Percentiles rank a stretch among this genome's conserved stretches.
phyloP scores from a whole-genome alignment of 768 basidiomycete species.

The Suillus subaureus region DNA sequence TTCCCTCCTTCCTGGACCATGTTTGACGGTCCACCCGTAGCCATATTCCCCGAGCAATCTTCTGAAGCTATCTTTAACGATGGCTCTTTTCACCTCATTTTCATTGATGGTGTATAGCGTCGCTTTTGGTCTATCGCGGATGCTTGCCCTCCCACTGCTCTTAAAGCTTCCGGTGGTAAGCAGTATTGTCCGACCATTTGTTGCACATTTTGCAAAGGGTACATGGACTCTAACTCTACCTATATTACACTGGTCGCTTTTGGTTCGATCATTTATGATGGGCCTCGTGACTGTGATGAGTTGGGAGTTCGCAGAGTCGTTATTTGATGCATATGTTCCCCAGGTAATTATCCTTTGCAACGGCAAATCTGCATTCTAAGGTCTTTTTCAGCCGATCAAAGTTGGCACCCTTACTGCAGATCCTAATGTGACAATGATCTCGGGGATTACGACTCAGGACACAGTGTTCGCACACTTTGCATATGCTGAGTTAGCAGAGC shows the following conservation, averaged over 20 bases:
- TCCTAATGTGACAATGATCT: conserved; percentile 57
- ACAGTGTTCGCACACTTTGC: conserved; percentile 62
- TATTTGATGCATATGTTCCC: conserved; percentile 62
- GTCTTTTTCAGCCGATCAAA: conserved; percentile 44
- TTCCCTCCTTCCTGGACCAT: neutral
- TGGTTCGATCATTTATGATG: conserved; percentile 52
- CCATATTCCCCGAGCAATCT: conserved; percentile 25
- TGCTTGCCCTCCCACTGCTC: conserved; percentile 51
- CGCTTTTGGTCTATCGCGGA: conserved; percentile 48
- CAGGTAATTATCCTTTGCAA: conserved; percentile 43
- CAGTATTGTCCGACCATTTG: conserved; percentile 55
- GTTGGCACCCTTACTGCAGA: conserved; percentile 50
- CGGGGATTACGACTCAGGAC: conserved; percentile 61
- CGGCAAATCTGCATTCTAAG: conserved; percentile 8
- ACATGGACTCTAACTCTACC: conserved; percentile 57
- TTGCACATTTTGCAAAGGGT: conserved; percentile 62
- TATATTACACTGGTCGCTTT: conserved; percentile 44
- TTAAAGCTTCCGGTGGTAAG: conserved; percentile 57
- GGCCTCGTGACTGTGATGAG: conserved; percentile 51
- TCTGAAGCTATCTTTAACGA: conserved; percentile 35
- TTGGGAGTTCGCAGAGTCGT: conserved; percentile 65
- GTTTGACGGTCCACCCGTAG: conserved; percentile 12
- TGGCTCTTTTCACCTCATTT: conserved; percentile 42
- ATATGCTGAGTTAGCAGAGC: conserved; percentile 58
- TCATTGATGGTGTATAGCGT: conserved; percentile 43